phyloP scores from a whole-genome alignment of 345 rosid species.

The Erysimum cheiranthoides region DNA sequence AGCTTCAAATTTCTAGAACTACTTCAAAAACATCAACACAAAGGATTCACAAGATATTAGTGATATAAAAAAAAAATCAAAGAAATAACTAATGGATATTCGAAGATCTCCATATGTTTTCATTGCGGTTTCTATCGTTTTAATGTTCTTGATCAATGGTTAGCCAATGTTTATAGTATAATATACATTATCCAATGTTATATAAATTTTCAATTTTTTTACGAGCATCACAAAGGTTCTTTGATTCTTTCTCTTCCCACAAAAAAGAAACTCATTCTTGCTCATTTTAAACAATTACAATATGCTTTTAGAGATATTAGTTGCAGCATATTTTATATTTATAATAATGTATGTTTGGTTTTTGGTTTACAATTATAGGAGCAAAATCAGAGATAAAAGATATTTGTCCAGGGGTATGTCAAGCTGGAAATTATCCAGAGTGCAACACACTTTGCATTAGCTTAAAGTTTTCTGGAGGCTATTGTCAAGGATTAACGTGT shows the following conservation, averaged over 20 bases:
- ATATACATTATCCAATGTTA: not conserved
- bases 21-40: not conserved
- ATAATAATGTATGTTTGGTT: not conserved
- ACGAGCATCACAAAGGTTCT: not conserved
- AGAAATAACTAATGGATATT: not conserved
- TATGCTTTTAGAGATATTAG: not conserved
- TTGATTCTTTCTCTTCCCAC: not conserved
- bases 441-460: constrained; percentile 1
- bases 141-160: constrained; percentile 20
- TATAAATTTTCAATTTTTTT: not conserved
- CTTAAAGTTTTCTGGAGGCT: not conserved
- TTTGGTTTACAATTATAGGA: constrained; percentile 6
- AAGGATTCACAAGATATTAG: not conserved
- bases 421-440: not conserved
- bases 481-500: constrained; percentile 12
- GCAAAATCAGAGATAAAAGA: not conserved
- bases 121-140: not conserved
- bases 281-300: not conserved
- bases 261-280: not conserved
- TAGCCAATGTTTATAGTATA: not conserved
- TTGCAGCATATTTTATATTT: not conserved
- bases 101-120: not conserved
- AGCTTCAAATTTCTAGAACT: not conserved
- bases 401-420: constrained; percentile 1
- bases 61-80: not conserved